Evolutionary conservation across 352 stramenopile genomes (phyloP).

Genomic region (Thraustotheca clavata): DNA sequence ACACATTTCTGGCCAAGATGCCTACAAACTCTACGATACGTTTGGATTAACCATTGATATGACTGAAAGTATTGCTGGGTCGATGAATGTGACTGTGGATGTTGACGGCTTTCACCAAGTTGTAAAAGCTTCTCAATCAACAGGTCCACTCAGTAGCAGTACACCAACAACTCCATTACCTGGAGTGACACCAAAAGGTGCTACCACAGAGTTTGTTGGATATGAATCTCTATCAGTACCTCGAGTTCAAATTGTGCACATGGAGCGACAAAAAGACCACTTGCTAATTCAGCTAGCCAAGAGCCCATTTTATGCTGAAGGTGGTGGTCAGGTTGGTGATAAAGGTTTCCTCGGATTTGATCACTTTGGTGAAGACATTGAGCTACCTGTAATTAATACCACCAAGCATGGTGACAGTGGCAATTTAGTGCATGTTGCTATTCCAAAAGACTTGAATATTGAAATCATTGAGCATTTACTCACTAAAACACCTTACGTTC

Average conservation of each 20-base stretch:
- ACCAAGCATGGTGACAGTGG: constrained; percentile 32
- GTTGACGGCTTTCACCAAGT: constrained; percentile 36
- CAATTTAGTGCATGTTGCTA: constrained; percentile 38
- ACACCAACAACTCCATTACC: background rate
- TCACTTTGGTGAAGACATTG: background rate
- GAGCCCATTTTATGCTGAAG: constrained; percentile 71
- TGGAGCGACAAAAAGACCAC: constrained; percentile 24
- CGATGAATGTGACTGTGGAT: constrained; percentile 52
- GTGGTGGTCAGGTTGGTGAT: constrained; percentile 70
- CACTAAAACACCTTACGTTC: constrained; percentile 19
- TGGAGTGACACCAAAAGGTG: background rate
- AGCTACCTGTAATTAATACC: constrained; percentile 35
- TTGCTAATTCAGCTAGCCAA: constrained; percentile 41
- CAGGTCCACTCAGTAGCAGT: background rate
- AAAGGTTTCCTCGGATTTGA: constrained; percentile 30
- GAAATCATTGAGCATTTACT: constrained; percentile 27
- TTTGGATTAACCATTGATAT: constrained; percentile 73
- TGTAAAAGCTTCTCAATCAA: constrained; percentile 43
- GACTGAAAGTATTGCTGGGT: constrained; percentile 52
- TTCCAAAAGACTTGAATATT: constrained; percentile 28
- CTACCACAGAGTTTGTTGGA: constrained; percentile 38
- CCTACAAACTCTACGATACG: constrained; percentile 68
- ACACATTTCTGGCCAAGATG: constrained; percentile 38
- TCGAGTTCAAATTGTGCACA: constrained; percentile 31
- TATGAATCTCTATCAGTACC: constrained; percentile 41